Evolutionary conservation across 495 filamentous ascomycete genomes (phyloP).

Genomic region (Penicillium herquei): DNA sequence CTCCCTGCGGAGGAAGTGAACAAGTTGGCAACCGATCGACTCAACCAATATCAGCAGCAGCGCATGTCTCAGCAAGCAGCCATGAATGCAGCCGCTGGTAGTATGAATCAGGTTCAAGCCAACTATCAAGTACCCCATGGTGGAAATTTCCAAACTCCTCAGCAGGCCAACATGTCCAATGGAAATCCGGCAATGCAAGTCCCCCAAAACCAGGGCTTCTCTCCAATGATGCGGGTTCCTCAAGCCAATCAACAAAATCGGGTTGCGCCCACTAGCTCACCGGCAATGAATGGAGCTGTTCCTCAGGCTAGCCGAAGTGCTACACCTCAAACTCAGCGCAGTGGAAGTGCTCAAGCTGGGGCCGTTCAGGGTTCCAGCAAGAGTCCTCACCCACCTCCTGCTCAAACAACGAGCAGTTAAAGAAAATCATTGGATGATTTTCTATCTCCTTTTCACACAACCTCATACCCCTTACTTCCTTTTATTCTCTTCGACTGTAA

Average conservation of each 20-base stretch:
- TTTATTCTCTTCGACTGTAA: constrained; percentile 33
- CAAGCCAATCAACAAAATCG: constrained; percentile 51
- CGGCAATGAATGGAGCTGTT: constrained; percentile 40
- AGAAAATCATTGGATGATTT: not conserved
- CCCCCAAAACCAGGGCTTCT: constrained; percentile 64
- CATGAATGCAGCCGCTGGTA: constrained; percentile 66
- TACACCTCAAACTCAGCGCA: constrained; percentile 51
- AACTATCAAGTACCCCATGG: constrained; percentile 46
- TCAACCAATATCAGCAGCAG: constrained; percentile 54
- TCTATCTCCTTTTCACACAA: not conserved
- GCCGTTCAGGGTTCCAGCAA: constrained; percentile 37
- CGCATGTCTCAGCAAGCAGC: constrained; percentile 55
- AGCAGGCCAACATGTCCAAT: constrained; percentile 30
- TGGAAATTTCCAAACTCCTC: constrained; percentile 36
- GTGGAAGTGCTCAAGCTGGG: constrained; percentile 41
- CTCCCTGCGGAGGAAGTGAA: constrained; percentile 57
- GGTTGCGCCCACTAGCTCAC: constrained; percentile 38
- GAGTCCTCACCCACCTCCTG: constrained; percentile 45
- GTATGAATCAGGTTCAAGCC: constrained; percentile 36
- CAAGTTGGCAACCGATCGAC: constrained; percentile 59
- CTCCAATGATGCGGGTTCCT: constrained; percentile 69
- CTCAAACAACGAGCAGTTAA: constrained; percentile 40
- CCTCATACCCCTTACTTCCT: not conserved
- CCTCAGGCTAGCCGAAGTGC: constrained; percentile 45
- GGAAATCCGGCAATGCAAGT: constrained; percentile 41